Base-by-base conservation (phyloP, 495 filamentous ascomycete genomes). In the Talaromyces thailandensis region DNA sequence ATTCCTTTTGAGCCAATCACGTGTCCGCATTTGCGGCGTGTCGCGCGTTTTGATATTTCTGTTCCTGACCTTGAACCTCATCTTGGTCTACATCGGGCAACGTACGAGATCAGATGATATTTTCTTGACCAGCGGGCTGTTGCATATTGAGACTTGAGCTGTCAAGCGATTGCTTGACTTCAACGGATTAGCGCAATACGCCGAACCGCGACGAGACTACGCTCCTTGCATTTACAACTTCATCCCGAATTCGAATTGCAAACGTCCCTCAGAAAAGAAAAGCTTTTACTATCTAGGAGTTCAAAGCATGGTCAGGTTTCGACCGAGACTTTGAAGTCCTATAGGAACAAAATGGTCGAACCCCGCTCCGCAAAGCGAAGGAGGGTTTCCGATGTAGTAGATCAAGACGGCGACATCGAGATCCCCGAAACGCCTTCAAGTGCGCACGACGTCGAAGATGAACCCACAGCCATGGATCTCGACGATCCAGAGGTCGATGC, bases 321-420 rank as follows among this genome's bases (percentile, higher is more conserved):
- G 43, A 21, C 21, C n/a, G n/a, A 48, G 21, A 48, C 43, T 18
- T 48, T 9, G 0, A 2, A 12, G 40, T 18, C 40, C 14, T 1
- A 7, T 21, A 18, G 43, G n/a, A 48, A 18, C 7, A 21, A 45
- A 14, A 80, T 79, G 76, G 75, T 66, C 58, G 75, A 79, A 31
- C 67, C 71, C 16, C 73, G 75, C n/a, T 67, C 74, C 14, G 64
- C 67, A 12, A 80, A 80, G 66, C 68, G 77, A 60, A 74, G 77
- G 59, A 71, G 62, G 35, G 40, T 50, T 0, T 58, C 53, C 51
- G 28, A 59, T 6, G 18, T 24, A 8, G 3, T 25, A 29, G 62
- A 63, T 45, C 21, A 40, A 29, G 35, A 63, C 12, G 28, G 35
- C 37, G 40, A 56, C 21, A 28, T 31, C 26, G 26, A 28, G 23